A percentile compares a stretch with the other conserved stretches of the same genome.
phyloP scores from a whole-genome alignment of 768 basidiomycete species.

The Russula dissimulans region DNA sequence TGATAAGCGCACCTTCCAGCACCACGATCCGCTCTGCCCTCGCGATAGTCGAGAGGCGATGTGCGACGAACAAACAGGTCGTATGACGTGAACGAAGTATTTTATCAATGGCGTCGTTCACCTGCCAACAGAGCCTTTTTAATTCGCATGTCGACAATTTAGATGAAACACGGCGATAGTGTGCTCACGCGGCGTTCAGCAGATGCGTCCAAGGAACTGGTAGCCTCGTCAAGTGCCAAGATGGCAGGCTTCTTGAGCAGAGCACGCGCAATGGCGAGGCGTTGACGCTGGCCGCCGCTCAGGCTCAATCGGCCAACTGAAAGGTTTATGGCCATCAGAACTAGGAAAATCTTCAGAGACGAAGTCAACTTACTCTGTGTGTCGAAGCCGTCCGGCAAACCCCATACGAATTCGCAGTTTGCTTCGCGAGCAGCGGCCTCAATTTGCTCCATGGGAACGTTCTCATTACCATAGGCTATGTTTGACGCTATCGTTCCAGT shows the following conservation, averaged over 20 bases:
- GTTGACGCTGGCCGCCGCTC: slow-evolving; percentile 74
- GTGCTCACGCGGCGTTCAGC: slow-evolving; percentile 66
- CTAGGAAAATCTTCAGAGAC: background rate
- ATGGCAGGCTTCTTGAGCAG: slow-evolving; percentile 84
- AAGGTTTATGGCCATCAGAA: background rate
- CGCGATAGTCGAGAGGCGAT: slow-evolving; percentile 83
- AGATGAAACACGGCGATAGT: background rate
- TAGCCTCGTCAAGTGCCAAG: slow-evolving; percentile 83
- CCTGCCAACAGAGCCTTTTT: slow-evolving; percentile 30
- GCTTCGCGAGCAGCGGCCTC: slow-evolving; percentile 84
- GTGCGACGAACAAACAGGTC: slow-evolving; percentile 84
- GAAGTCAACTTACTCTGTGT: slow-evolving; percentile 60
- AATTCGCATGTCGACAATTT: background rate
- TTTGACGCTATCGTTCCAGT: slow-evolving; percentile 92
- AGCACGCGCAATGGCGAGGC: slow-evolving; percentile 78
- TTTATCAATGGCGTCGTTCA: slow-evolving; percentile 86
- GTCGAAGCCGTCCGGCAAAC: slow-evolving; percentile 89
- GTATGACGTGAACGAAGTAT: slow-evolving; percentile 72
- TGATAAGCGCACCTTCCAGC: slow-evolving; percentile 53
- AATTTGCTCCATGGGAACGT: slow-evolving; percentile 72
- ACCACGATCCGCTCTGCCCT: slow-evolving; percentile 86
- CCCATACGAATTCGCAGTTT: slow-evolving; percentile 95
- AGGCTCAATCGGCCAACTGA: slow-evolving; percentile 60
- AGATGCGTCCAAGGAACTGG: slow-evolving; percentile 80
- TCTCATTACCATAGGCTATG: slow-evolving; percentile 77